phyloP scores from a whole-genome alignment of 306 rosid genomes.

The Trifolium subterraneum region DNA sequence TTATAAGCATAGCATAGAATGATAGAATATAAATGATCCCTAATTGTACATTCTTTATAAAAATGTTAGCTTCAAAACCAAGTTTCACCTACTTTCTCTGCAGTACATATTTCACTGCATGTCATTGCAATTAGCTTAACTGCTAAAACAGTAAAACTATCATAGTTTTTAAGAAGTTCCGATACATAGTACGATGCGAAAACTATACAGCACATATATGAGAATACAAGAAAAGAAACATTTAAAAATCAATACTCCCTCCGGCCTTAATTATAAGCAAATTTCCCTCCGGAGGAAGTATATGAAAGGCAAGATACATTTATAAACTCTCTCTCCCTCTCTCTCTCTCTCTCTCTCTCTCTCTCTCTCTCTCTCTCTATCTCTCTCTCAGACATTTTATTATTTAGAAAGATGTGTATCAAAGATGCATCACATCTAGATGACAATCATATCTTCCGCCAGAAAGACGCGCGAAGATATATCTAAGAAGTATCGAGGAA shows the following conservation, averaged over 20 bases:
- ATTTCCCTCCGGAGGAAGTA: too few relatives aligned
- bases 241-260: too few relatives aligned
- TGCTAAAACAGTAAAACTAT: neutral
- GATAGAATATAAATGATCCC: constrained; percentile 8
- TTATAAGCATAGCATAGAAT: neutral
- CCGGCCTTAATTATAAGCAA: too few relatives aligned
- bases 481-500: too few relatives aligned
- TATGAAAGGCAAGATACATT: too few relatives aligned
- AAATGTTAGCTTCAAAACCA: neutral
- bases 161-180: neutral
- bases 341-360: too few relatives aligned
- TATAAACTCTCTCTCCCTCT: too few relatives aligned
- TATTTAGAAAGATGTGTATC: neutral
- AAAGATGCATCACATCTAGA: neutral
- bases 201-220: too few relatives aligned
- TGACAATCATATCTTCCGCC: neutral
- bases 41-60: neutral
- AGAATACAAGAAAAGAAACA: too few relatives aligned
- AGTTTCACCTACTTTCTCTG: constrained; percentile 13
- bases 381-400: too few relatives aligned
- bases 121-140: neutral
- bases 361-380: too few relatives aligned
- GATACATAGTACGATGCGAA: neutral
- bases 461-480: too few relatives aligned
- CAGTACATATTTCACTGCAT: neutral